These are phyloP conservation scores for Talaromyces rugulosus DNA, from an alignment of 2,329 filamentous ascomycete species.

Conservation along the genomic window DNA sequence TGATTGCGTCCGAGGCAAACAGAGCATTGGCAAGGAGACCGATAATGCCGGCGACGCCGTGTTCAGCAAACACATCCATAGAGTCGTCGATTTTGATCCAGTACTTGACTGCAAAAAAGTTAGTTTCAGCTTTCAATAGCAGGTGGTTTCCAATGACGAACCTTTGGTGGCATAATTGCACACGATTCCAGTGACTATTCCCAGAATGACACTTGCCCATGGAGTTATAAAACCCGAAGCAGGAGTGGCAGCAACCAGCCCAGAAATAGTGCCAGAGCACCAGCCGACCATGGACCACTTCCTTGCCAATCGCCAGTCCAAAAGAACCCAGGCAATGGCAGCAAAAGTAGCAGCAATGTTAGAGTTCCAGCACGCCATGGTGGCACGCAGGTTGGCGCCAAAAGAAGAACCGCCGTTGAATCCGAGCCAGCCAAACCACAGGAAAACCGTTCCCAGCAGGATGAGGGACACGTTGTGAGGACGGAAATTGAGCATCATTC, in stretches of 20 bases:
- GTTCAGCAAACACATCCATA: constrained; percentile 87
- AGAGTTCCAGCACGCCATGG: constrained; percentile 97
- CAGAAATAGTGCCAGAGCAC: constrained; percentile 84
- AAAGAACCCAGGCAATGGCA: constrained; percentile 87
- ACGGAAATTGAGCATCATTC: constrained; percentile 99
- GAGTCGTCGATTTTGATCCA: constrained; percentile 79
- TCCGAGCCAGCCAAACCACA: constrained; percentile 98
- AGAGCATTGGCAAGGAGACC: constrained; percentile 75
- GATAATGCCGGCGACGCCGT: constrained; percentile 77
- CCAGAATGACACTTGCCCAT: constrained; percentile 60
- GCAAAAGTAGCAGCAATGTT: constrained; percentile 91
- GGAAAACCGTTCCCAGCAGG: constrained; percentile 87
- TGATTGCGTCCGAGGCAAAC: constrained; percentile 71
- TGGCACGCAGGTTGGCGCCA: constrained; percentile 87
- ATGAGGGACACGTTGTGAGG: constrained; percentile 98
- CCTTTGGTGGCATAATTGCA: constrained; percentile 87
- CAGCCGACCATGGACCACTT: constrained; percentile 95
- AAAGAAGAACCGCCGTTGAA: constrained; percentile 98
- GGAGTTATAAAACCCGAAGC: constrained; percentile 73
- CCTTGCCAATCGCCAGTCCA: constrained; percentile 88
- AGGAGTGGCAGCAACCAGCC: constrained; percentile 82
- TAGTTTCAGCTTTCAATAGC: constrained; percentile 3
- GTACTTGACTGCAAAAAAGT: constrained; percentile 55
- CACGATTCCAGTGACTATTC: constrained; percentile 60
- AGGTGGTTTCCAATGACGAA: constrained; percentile 16